Evolutionary conservation across 2,329 filamentous ascomycete genomes (phyloP), one percentile per base, ranked within the genome.

Genomic region (Septoria linicola): DNA sequence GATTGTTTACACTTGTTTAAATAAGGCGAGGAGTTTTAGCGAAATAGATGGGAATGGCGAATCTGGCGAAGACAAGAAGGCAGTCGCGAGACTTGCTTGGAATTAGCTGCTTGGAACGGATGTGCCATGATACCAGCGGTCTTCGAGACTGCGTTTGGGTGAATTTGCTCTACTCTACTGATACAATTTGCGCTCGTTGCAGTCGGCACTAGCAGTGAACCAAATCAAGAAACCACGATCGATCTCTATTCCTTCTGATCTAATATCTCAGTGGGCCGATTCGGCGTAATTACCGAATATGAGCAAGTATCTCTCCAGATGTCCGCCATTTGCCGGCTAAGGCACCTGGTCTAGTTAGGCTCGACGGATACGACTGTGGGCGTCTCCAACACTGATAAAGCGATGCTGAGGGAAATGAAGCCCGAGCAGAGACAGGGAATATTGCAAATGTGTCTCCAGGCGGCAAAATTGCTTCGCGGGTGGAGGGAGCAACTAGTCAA

Each of bases 1-100:
- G 25, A 13, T 41, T 45, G 36, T 27, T 21, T 40, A 36, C 20
- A 49, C 32, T 54, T 44, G 16, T 47, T 55, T 58, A 19, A 42
- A 47, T 35, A 34, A 31, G 51, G 59, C 54, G 52, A 51, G 61
- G 59, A 59, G 61, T 63, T 63, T 23, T 47, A 62, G 59, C 61
- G 59, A 61, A 41, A 60, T 60, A 62, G 58, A 60, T 52, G 39
- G 59, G 53, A 41, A 59, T 31, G 59, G 57, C 56, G 58, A 55
- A 60, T 31, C 27, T 20, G 54, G 43, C 49, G 52, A 51, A 49
- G 45, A 48, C 41, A 35, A 47, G 47, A 51, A 23, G 30, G 53
- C 40, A 50, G 59, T 62, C 60, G 58, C 60, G 46, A 60, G 59
- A 62, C 59, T 46, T 45, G 50, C 53, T 57, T 42, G 57, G 40